Conservation (phyloP, 495 filamentous ascomycete genomes). For the Aspergillus heteromorphus region DNA sequence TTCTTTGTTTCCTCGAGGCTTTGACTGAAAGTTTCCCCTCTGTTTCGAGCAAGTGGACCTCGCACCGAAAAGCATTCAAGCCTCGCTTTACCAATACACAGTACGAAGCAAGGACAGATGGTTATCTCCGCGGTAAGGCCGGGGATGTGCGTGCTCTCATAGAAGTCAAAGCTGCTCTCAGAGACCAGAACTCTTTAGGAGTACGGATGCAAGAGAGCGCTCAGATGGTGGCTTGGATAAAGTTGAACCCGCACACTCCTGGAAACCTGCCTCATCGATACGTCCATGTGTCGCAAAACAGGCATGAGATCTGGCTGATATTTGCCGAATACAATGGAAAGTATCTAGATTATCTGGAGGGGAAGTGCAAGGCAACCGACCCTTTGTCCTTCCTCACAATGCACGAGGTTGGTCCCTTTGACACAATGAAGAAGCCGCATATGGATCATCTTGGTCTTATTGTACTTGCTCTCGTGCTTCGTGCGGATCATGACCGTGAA, state of each 20-base stretch:
- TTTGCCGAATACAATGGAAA: conserved; percentile 8
- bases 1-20: conserved; percentile 2
- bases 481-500: not conserved
- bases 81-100: not conserved
- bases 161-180: conserved; percentile 4
- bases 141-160: not conserved
- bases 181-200: not conserved
- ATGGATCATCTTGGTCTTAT: conserved; percentile 3
- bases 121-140: not conserved
- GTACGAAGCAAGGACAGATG: conserved; percentile 5
- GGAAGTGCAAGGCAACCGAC: not conserved
- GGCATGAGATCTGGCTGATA: conserved; percentile 10
- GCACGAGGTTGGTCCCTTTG: conserved; percentile 3
- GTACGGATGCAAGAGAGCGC: conserved; percentile 12
- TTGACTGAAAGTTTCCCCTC: not conserved
- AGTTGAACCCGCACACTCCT: not conserved
- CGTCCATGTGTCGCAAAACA: conserved; percentile 9
- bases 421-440: not conserved
- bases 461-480: conserved; percentile 2
- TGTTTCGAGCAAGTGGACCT: not conserved
- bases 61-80: not conserved
- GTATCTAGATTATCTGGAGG: conserved; percentile 5
- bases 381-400: not conserved
- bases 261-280: not conserved
- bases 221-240: conserved; percentile 14